These are phyloP conservation scores for Trametopsis cervina DNA, from an alignment of 768 basidiomycete species.

Conservation along the genomic window DNA sequence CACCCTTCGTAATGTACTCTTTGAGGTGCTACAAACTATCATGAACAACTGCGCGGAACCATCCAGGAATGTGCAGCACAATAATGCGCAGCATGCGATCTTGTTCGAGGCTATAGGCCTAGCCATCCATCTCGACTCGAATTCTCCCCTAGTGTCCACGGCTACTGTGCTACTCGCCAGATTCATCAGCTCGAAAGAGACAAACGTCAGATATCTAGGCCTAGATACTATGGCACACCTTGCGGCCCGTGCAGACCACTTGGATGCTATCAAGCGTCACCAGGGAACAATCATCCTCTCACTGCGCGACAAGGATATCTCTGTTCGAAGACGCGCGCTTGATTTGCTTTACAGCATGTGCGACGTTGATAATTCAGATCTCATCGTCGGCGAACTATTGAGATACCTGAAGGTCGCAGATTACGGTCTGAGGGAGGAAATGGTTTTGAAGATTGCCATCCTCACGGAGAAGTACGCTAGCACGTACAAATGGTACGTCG, in stretches of 20 bases:
- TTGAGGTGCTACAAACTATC: constrained; percentile 80
- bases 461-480: constrained; percentile 98
- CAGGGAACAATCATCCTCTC: constrained; percentile 94
- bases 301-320: constrained; percentile 95
- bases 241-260: constrained; percentile 85
- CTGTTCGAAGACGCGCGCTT: constrained; percentile 86
- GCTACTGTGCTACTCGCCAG: constrained; percentile 89
- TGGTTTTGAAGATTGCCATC: constrained; percentile 98
- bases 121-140: constrained; percentile 92
- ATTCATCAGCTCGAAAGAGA: constrained; percentile 97
- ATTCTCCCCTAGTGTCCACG: constrained; percentile 78
- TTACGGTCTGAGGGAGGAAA: constrained; percentile 93
- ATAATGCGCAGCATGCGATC: constrained; percentile 97
- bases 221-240: constrained; percentile 98
- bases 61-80: constrained; percentile 93
- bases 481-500: constrained; percentile 98
- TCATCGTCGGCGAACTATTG: constrained; percentile 92
- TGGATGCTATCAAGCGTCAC: constrained; percentile 90
- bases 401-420: constrained; percentile 95
- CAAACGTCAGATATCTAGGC: constrained; percentile 95
- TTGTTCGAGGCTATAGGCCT: constrained; percentile 96
- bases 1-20: constrained; percentile 66
- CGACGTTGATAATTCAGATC: constrained; percentile 92
- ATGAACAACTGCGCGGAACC: constrained; percentile 91
- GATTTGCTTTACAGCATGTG: constrained; percentile 99